Conservation (phyloP, 73 alveolate genomes). For the Paramecium sonneborni region DNA sequence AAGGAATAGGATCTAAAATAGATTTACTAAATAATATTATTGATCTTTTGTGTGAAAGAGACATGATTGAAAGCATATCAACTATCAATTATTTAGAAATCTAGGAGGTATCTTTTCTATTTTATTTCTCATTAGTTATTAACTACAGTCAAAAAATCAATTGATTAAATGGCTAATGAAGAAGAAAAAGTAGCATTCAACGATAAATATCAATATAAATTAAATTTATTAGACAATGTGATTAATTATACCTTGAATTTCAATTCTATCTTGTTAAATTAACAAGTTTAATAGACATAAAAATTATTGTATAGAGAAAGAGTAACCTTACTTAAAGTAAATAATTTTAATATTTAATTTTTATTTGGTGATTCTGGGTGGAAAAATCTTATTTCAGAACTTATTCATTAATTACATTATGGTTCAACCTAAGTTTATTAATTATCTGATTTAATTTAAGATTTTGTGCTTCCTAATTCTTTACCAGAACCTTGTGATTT, state of each 20-base stretch:
- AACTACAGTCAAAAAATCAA: not conserved
- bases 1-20: constrained; percentile 77
- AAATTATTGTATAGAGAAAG: not conserved
- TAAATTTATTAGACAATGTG: not conserved
- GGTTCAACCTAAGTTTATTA: not conserved
- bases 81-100: not conserved
- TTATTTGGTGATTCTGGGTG: constrained; percentile 33
- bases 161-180: not conserved
- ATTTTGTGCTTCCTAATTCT: not conserved
- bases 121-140: not conserved
- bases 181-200: not conserved
- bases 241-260: not conserved
- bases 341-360: not conserved
- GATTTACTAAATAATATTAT: constrained; percentile 28
- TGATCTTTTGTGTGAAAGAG: not conserved
- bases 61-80: not conserved
- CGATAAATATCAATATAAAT: not conserved
- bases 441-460: not conserved
- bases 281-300: not conserved
- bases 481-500: constrained; percentile 20
- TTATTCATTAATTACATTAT: not conserved
- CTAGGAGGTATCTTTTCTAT: not conserved
- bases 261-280: not conserved
- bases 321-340: not conserved
- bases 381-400: not conserved